Percentiles rank a stretch among this genome's conserved stretches.
These are phyloP conservation scores for Leccinum angustisporum DNA, from an alignment of 1,284 basidiomycete genomes.

Conservation along the genomic window DNA sequence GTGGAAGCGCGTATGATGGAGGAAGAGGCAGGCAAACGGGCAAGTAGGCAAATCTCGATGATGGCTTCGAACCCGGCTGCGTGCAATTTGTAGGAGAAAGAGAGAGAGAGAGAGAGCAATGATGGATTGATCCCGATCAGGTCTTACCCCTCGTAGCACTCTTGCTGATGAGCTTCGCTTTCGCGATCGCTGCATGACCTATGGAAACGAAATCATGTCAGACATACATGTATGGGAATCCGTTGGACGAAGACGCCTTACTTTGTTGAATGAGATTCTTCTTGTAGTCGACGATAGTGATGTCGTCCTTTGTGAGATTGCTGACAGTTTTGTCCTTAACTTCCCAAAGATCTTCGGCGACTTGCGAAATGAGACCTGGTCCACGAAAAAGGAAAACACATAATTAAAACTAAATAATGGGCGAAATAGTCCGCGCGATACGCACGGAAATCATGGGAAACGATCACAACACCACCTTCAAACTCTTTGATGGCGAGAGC, in stretches of 20 bases:
- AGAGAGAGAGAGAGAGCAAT: background rate
- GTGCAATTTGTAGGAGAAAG: background rate
- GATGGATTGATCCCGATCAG: conserved; percentile 29
- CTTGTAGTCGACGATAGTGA: conserved; percentile 92
- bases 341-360: conserved; percentile 98
- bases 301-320: conserved; percentile 88
- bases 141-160: conserved; percentile 62
- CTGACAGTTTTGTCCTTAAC: conserved; percentile 93
- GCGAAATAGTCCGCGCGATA: conserved; percentile 7
- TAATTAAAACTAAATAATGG: conserved; percentile 13
- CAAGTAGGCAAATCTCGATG: background rate
- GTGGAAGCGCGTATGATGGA: background rate
- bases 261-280: conserved; percentile 71
- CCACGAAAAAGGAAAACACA: conserved; percentile 7
- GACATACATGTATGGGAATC: conserved; percentile 15
- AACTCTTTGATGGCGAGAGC: conserved; percentile 95
- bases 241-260: conserved; percentile 35
- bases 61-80: conserved; percentile 2
- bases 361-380: conserved; percentile 86
- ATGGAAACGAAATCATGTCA: conserved; percentile 11
- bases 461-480: conserved; percentile 96
- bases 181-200: conserved; percentile 81
- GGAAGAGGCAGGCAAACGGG: background rate
- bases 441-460: conserved; percentile 95
- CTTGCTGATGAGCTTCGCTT: conserved; percentile 91